Evolutionary conservation across 2,329 filamentous ascomycete genomes (phyloP).

Genomic region (Alternaria sp.): DNA sequence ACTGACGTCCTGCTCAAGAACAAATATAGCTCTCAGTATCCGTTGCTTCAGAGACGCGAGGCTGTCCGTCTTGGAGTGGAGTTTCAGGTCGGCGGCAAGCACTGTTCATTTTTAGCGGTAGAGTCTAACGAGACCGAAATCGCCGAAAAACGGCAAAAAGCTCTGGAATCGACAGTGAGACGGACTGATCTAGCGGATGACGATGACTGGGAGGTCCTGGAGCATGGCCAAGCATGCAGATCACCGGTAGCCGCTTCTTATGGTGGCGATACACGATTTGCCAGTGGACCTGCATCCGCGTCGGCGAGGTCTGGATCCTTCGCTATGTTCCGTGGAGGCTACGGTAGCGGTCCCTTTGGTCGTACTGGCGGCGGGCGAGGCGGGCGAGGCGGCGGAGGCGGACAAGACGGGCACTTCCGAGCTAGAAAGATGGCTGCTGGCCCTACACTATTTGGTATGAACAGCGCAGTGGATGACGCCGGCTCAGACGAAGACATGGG

Average conservation of each 20-base stretch:
- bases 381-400: neutral
- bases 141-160: neutral
- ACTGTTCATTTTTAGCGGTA: constrained; percentile 7
- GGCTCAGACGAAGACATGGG: neutral
- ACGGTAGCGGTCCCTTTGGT: neutral
- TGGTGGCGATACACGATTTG: neutral
- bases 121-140: constrained; percentile 5
- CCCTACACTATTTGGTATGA: neutral
- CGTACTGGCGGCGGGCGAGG: too few species aligned
- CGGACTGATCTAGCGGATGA: neutral
- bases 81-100: constrained; percentile 7
- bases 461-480: neutral
- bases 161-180: neutral
- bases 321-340: neutral
- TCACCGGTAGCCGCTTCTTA: neutral
- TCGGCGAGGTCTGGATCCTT: neutral
- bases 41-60: constrained; percentile 1
- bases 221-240: neutral
- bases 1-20: neutral
- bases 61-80: constrained; percentile 5
- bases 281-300: neutral
- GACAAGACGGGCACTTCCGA: neutral
- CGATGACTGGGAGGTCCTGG: constrained; percentile 3
- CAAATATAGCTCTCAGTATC: neutral
- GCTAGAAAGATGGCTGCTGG: neutral